phyloP scores from a whole-genome alignment of 192 early-diverging fungal species.

The Martensiomyces pterosporus region DNA sequence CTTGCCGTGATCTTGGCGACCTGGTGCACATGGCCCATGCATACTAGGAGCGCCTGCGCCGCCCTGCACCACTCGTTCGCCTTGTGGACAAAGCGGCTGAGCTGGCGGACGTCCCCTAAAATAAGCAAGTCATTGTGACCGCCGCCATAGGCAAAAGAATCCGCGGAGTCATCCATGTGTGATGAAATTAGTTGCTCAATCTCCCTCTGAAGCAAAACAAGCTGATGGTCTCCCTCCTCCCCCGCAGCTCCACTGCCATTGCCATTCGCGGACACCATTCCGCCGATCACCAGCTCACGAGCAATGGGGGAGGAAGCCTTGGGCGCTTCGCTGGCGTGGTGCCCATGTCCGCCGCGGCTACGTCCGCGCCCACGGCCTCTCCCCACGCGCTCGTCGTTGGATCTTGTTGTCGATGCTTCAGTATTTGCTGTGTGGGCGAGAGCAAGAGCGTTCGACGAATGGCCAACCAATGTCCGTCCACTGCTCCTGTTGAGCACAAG shows the following conservation, averaged over 20 bases:
- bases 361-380: constrained; percentile 10
- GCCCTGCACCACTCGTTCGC: constrained; percentile 42
- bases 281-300: background rate
- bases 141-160: too few relatives aligned
- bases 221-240: constrained; percentile 2
- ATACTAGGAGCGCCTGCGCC: constrained; percentile 35
- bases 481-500: too few relatives aligned
- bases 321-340: too few relatives aligned
- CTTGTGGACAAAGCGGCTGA: constrained; percentile 40
- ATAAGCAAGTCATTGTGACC: too few relatives aligned
- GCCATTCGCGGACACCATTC: constrained; percentile 1
- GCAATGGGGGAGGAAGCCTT: too few relatives aligned
- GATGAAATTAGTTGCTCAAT: constrained; percentile 36
- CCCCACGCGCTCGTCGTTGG: too few relatives aligned
- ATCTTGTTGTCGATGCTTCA: too few relatives aligned
- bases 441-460: too few relatives aligned
- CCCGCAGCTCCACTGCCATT: constrained; percentile 1
- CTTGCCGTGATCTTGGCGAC: constrained; percentile 23
- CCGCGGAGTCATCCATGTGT: too few relatives aligned
- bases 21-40: constrained; percentile 16
- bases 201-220: constrained; percentile 16
- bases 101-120: constrained; percentile 42
- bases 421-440: too few relatives aligned
- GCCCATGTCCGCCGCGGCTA: constrained; percentile 5
- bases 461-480: too few relatives aligned